A percentile compares a stretch with the other conserved stretches of the same genome.
phyloP scores from a whole-genome alignment of 257 asterid species.

The Prunella vulgaris region DNA sequence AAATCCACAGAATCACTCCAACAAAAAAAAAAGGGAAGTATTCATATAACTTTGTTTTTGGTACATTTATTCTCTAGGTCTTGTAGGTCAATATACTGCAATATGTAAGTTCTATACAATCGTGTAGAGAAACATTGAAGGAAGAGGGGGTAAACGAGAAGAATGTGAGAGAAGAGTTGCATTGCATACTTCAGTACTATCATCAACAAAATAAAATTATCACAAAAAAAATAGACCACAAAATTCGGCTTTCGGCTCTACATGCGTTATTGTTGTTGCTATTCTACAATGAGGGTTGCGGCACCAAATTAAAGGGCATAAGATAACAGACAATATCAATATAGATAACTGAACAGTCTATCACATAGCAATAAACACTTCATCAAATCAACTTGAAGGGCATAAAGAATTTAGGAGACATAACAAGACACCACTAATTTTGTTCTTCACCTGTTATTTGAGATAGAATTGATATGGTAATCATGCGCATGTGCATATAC shows the following conservation, averaged over 20 bases:
- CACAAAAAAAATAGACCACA: slow-evolving; percentile 8
- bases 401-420: slow-evolving; percentile 3
- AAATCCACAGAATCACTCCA: slow-evolving; percentile 1
- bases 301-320: slow-evolving; percentile 5
- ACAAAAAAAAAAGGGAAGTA: not conserved
- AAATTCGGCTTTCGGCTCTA: slow-evolving; percentile 1
- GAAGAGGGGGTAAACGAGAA: not conserved
- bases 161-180: not conserved
- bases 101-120: not conserved
- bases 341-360: not conserved
- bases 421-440: slow-evolving; percentile 7
- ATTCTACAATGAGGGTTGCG: slow-evolving; percentile 1
- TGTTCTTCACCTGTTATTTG: slow-evolving; percentile 64
- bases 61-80: not conserved
- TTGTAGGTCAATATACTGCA: not conserved
- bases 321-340: slow-evolving; percentile 4
- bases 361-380: not conserved
- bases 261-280: slow-evolving; percentile 7
- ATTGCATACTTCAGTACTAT: slow-evolving; percentile 1
- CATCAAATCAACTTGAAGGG: not conserved
- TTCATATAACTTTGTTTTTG: no score
- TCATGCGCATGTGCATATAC: slow-evolving; percentile 91
- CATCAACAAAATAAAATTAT: not conserved
- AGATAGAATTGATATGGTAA: slow-evolving; percentile 85
- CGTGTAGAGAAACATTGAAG: not conserved